Percentiles rank a stretch among this genome's conserved stretches.
phyloP scores from a whole-genome alignment of 257 asterid genomes.

The Solanum chiquidenum region DNA sequence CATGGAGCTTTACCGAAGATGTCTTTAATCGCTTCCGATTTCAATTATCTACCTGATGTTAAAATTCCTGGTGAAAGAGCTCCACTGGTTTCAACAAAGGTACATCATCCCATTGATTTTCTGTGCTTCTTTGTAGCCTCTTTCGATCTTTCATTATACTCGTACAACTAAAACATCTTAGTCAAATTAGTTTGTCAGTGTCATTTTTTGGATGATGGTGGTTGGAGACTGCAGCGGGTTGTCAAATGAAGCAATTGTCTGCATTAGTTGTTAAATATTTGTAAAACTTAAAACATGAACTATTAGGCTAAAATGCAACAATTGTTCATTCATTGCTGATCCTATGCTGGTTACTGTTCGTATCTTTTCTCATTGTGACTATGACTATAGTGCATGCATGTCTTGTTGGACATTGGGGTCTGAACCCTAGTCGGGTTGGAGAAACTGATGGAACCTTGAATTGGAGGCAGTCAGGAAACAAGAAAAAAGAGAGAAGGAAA shows the following conservation, averaged over 20 bases:
- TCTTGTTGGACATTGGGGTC: background rate
- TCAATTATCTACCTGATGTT: conserved; percentile 93
- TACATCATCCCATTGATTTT: conserved; percentile 7
- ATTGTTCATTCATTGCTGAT: background rate
- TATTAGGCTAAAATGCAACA: background rate
- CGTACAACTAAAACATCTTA: background rate
- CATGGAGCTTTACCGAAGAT: conserved; percentile 96
- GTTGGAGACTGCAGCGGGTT: background rate
- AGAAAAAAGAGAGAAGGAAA: background rate
- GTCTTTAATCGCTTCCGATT: conserved; percentile 92
- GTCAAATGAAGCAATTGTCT: background rate
- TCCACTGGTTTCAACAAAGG: conserved; percentile 92
- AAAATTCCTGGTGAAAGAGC: conserved; percentile 89
- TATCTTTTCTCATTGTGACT: background rate
- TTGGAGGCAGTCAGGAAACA: background rate
- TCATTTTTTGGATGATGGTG: background rate
- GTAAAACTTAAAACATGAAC: background rate
- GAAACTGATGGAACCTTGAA: background rate
- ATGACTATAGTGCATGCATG: background rate
- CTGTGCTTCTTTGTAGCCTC: background rate
- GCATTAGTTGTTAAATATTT: background rate
- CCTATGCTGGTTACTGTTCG: background rate
- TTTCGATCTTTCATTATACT: background rate
- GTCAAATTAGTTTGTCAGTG: background rate
- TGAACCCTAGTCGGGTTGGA: background rate